phyloP scores from a whole-genome alignment of 306 rosid species.

The Purshia tridentata region DNA sequence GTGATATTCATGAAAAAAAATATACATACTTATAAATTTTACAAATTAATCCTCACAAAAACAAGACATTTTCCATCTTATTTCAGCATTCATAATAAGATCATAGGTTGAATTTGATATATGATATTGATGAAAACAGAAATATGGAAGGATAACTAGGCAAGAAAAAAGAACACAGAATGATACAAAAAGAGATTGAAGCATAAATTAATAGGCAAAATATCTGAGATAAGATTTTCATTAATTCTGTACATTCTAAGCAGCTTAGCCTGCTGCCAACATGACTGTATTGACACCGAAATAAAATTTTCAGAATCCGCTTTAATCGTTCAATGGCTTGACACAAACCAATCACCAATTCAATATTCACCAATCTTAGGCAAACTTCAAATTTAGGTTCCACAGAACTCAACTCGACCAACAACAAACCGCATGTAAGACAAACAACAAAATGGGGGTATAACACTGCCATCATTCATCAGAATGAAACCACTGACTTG shows the following conservation, averaged over 20 bases:
- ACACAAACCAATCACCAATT: slow-evolving; percentile 27
- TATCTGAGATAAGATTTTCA: slow-evolving; percentile 4
- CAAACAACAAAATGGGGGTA: slow-evolving; percentile 14
- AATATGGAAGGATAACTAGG: too few species aligned
- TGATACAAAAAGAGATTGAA: neutral
- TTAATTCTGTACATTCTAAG: slow-evolving; percentile 35
- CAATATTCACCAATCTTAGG: slow-evolving; percentile 7
- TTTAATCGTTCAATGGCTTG: slow-evolving; percentile 19
- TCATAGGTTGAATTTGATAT: too few species aligned
- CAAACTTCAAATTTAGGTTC: slow-evolving; percentile 20
- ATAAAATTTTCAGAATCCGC: slow-evolving; percentile 19
- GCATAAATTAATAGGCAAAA: neutral
- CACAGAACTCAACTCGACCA: slow-evolving; percentile 5
- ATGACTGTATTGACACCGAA: slow-evolving; percentile 10
- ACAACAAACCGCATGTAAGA: slow-evolving; percentile 19
- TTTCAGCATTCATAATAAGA: too few species aligned
- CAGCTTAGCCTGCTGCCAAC: slow-evolving; percentile 16
- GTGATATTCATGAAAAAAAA: too few species aligned
- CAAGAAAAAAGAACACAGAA: neutral
- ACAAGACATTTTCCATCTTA: too few species aligned
- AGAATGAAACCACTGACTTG: slow-evolving; percentile 54
- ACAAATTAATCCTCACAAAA: too few species aligned
- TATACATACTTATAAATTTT: too few species aligned
- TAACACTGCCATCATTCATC: slow-evolving; percentile 25
- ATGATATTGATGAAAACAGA: too few species aligned